Base-by-base conservation (phyloP, 148 eudicot genomes). In the Nyssa sinensis region DNA sequence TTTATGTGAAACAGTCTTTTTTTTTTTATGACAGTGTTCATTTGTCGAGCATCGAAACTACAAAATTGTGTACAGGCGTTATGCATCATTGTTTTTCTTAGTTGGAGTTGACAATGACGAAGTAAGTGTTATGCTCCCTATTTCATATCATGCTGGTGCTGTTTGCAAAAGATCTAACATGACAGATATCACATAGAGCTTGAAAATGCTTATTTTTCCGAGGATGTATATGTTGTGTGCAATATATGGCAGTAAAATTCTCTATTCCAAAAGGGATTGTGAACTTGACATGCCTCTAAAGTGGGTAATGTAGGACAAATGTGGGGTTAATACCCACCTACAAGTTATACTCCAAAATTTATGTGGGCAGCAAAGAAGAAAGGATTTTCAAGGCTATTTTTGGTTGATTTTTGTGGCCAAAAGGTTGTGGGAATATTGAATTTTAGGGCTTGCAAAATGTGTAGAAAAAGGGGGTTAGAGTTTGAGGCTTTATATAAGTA, bases 61-160 rank as follows among this genome's bases (percentile, higher is more conserved):
- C 93, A 96, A 96, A 84, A 84, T 96, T 67, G 97, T 96, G 25
- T 96, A 96, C 27, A 85, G 99, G 82, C 90, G 99, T 77, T 96
- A 96, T 82, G 99, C 99, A 53, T 96, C 99, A 58, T 78, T 96
- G 17, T 96, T 96, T 78, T 96, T 96, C 91, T 72, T 96, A 85
- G 99, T 96, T 67, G 99, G 99, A 74, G 99, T 96, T 65, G 99
- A 96, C 90, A 93, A 93, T 77, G 98, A 96, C 60, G 99, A 96
- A 82, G 98, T 96, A 86, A 85, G 93, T 85, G 47, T 67, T 44
- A 14, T 71, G 5, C 66, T 41, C 1, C 76, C 35, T 70, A 21
- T 57, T 74, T 41, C 53, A 62, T 24, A 19, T 47, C 17, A 64
- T 28, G 31, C 10, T 27, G 21, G 31, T 28, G 39, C 10, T 69